Evolutionary conservation across 1,284 basidiomycete species (phyloP).

Genomic region (Rhodotorula sp.): DNA sequence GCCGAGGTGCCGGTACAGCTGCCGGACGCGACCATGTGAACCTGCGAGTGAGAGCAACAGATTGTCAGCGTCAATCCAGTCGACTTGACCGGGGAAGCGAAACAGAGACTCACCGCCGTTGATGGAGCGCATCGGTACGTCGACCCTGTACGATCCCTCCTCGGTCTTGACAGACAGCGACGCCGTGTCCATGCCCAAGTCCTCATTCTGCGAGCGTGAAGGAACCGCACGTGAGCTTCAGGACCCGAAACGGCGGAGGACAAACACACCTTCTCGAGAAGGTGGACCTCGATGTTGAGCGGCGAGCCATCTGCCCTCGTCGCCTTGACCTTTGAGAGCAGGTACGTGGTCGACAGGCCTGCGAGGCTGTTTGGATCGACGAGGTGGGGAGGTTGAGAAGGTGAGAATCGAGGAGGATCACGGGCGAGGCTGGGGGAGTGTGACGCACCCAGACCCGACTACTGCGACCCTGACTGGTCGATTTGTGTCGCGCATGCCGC

Average conservation of each 20-base stretch:
- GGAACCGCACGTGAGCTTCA: background rate
- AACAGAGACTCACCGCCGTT: slow-evolving; percentile 60
- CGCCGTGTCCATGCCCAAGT: slow-evolving; percentile 36
- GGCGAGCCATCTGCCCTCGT: slow-evolving; percentile 42
- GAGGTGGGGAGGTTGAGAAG: background rate
- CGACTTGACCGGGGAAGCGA: background rate
- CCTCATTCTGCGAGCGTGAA: slow-evolving; percentile 16
- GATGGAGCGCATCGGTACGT: slow-evolving; percentile 75
- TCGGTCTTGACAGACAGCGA: slow-evolving; percentile 25
- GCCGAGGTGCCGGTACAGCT: slow-evolving; percentile 61
- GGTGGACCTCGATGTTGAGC: slow-evolving; percentile 62
- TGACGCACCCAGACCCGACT: slow-evolving; percentile 32
- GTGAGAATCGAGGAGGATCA: background rate
- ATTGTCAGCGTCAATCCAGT: too few relatives aligned
- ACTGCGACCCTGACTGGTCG: slow-evolving; percentile 23
- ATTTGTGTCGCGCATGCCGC: background rate
- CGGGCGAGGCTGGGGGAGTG: background rate
- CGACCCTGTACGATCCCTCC: slow-evolving; percentile 53
- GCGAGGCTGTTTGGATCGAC: slow-evolving; percentile 53
- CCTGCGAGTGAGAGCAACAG: slow-evolving; percentile 51
- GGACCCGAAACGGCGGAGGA: too few relatives aligned
- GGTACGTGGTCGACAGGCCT: slow-evolving; percentile 65
- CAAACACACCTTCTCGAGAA: slow-evolving; percentile 67
- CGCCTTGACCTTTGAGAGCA: slow-evolving; percentile 53
- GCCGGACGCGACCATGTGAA: slow-evolving; percentile 67